These are phyloP conservation scores for Cytidiella melzeri DNA, from an alignment of 768 basidiomycete genomes.

Conservation along the genomic window DNA sequence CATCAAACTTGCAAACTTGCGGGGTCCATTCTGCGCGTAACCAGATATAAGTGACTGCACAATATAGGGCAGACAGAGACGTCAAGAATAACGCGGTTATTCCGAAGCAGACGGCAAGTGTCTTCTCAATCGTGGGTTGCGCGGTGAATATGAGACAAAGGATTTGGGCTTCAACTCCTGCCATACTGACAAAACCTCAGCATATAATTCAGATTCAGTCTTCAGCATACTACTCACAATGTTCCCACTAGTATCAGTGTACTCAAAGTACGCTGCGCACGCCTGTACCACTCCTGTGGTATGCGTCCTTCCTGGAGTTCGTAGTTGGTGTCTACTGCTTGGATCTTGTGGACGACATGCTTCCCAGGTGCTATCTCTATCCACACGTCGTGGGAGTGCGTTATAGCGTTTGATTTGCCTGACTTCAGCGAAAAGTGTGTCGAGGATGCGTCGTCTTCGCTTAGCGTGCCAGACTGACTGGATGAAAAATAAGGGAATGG, in stretches of 20 bases:
- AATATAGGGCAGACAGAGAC: not conserved
- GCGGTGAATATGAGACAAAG: slow-evolving; percentile 1
- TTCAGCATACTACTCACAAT: not conserved
- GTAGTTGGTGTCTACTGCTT: too few relatives aligned
- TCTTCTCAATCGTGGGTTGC: not conserved
- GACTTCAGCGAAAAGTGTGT: too few relatives aligned
- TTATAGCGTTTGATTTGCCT: too few relatives aligned
- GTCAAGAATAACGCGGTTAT: not conserved
- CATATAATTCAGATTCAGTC: not conserved
- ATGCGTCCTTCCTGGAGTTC: not conserved
- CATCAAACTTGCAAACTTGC: not conserved
- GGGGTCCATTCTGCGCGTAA: not conserved
- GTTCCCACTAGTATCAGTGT: slow-evolving; percentile 2
- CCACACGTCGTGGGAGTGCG: too few relatives aligned
- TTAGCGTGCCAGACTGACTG: too few relatives aligned
- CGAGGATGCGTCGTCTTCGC: too few relatives aligned
- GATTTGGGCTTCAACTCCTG: slow-evolving; percentile 2
- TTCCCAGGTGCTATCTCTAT: too few relatives aligned
- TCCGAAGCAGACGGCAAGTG: not conserved
- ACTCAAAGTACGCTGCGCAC: not conserved
- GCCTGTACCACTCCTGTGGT: not conserved
- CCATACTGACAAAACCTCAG: not conserved
- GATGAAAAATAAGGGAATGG: too few relatives aligned
- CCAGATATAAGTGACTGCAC: slow-evolving; percentile 3
- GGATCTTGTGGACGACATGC: too few relatives aligned